Evolutionary conservation across 371 early-diverging fungal genomes (phyloP).

Genomic region (Batrachochytrium dendrobatidis): DNA sequence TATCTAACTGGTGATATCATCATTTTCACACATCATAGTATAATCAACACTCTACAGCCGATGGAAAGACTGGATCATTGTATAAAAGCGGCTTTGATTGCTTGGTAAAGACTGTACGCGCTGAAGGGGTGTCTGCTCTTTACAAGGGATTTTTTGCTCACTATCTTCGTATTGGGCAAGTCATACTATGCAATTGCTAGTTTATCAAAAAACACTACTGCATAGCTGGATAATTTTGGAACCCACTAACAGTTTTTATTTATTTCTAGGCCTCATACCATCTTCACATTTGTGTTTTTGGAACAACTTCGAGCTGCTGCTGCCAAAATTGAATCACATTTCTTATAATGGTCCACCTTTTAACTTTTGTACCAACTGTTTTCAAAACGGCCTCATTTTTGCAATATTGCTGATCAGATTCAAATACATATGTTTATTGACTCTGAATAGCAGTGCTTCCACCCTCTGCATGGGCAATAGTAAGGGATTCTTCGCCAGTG

Average conservation of each 20-base stretch:
- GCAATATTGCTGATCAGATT: no score
- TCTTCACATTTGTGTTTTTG: conserved; percentile 88
- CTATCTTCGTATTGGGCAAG: conserved; percentile 86
- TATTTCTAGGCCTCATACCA: conserved; percentile 76
- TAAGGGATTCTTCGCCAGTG: no score
- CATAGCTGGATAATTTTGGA: not conserved
- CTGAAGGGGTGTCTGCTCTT: conserved; percentile 79
- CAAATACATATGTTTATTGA: no score
- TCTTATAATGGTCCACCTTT: no score
- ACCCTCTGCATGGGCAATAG: no score
- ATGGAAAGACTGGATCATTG: conserved; percentile 44
- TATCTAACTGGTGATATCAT: no score
- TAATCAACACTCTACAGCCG: conserved; percentile 65
- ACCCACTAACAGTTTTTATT: not conserved
- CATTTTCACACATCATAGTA: no score
- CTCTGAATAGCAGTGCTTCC: no score
- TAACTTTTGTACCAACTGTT: no score
- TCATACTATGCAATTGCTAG: conserved; percentile 1
- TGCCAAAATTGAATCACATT: no score
- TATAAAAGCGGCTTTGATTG: conserved; percentile 81
- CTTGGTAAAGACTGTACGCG: conserved; percentile 67
- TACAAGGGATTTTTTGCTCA: conserved; percentile 92
- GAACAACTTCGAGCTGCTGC: conserved; percentile 11
- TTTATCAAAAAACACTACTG: not conserved
- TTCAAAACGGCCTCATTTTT: no score